These are phyloP conservation scores for Leucocoprinus leucothites DNA, from an alignment of 768 basidiomycete genomes.

Conservation along the genomic window DNA sequence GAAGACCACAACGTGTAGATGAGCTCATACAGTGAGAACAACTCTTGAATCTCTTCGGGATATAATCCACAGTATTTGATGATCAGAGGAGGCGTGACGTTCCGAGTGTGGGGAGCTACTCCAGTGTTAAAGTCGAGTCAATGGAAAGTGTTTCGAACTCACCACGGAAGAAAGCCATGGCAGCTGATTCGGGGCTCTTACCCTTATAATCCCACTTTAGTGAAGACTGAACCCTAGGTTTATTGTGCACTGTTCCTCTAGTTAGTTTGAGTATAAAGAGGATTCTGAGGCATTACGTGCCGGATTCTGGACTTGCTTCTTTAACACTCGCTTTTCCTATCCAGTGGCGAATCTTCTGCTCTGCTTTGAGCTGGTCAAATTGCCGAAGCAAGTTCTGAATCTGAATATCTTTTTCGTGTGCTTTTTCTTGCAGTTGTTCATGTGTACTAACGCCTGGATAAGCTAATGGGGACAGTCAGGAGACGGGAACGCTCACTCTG, in stretches of 20 bases:
- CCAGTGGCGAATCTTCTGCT: conserved; percentile 40
- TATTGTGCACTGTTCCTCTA: neutral
- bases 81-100: conserved; percentile 38
- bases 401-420: conserved; percentile 41
- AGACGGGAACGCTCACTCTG: conserved; percentile 38
- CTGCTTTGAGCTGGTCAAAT: conserved; percentile 38
- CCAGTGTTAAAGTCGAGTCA: conserved; percentile 7
- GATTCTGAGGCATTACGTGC: too few relatives aligned
- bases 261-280: too few relatives aligned
- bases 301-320: too few relatives aligned
- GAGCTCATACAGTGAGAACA: conserved; percentile 49
- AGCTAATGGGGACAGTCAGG: neutral
- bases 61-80: conserved; percentile 46
- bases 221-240: conserved; percentile 8
- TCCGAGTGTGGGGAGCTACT: conserved; percentile 13
- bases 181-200: conserved; percentile 35
- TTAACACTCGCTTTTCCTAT: conserved; percentile 29
- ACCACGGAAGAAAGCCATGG: conserved; percentile 34
- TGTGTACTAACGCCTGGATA: conserved; percentile 37
- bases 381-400: conserved; percentile 42
- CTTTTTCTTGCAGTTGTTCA: conserved; percentile 47
- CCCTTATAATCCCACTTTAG: conserved; percentile 24
- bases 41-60: conserved; percentile 46
- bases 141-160: conserved; percentile 11
- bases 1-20: neutral